Conservation (phyloP, 768 basidiomycete species). For the Tulasnella sp. region DNA sequence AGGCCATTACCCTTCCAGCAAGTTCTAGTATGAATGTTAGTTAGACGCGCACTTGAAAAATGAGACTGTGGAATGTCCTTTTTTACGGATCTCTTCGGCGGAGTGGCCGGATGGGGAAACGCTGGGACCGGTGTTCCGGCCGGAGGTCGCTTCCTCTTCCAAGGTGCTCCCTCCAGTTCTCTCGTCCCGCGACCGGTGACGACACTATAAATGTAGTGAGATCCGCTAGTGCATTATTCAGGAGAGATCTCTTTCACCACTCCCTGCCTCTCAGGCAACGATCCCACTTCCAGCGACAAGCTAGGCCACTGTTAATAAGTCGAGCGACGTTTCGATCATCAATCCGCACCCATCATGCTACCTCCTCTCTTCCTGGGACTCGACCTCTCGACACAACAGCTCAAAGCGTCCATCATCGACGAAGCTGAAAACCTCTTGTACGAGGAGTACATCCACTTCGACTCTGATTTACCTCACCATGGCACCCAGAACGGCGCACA, state of each 20-base stretch:
- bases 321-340: neutral
- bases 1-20: too few relatives aligned
- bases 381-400: conserved; percentile 84
- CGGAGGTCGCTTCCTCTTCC: neutral
- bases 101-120: too few relatives aligned
- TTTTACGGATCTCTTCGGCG: too few relatives aligned
- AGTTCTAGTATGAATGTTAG: too few relatives aligned
- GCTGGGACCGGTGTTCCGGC: neutral
- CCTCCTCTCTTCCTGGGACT: conserved; percentile 67
- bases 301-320: neutral
- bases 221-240: neutral
- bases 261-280: neutral
- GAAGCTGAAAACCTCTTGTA: conserved; percentile 62
- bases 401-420: conserved; percentile 73
- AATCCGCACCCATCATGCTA: conserved; percentile 21
- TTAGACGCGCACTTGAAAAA: too few relatives aligned
- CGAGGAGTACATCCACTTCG: conserved; percentile 77
- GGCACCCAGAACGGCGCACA: conserved; percentile 69
- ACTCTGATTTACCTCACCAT: conserved; percentile 73
- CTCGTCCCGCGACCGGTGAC: conserved; percentile 6
- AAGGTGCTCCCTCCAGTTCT: neutral
- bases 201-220: neutral
- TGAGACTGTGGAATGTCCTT: too few relatives aligned
- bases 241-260: neutral
- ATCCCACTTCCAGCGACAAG: neutral